These are phyloP conservation scores for Penicillium maclennaniae DNA, from an alignment of 495 filamentous ascomycete species.

Conservation along the genomic window DNA sequence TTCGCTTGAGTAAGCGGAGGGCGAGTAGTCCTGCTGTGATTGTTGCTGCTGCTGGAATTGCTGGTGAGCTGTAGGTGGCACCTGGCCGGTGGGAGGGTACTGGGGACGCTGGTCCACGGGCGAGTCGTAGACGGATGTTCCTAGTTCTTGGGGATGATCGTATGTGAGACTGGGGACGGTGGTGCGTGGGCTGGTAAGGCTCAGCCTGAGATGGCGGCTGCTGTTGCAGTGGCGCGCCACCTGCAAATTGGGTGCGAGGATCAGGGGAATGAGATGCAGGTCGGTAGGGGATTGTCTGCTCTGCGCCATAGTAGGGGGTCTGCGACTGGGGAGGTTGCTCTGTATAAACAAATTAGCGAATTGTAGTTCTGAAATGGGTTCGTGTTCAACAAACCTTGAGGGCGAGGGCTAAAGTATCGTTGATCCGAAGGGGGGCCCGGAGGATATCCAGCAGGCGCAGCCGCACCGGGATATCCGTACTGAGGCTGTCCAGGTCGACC, in stretches of 20 bases:
- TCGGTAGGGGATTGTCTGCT: constrained; percentile 36
- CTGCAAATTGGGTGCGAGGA: constrained; percentile 39
- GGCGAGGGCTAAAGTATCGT: constrained; percentile 64
- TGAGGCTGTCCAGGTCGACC: constrained; percentile 58
- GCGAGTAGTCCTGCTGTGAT: constrained; percentile 48
- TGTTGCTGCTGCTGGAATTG: constrained; percentile 38
- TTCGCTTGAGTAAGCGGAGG: constrained; percentile 57
- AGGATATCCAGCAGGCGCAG: constrained; percentile 46
- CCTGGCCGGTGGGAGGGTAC: constrained; percentile 40
- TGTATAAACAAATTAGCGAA: constrained; percentile 6
- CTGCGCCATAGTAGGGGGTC: constrained; percentile 33
- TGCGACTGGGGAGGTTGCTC: constrained; percentile 31
- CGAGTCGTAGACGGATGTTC: constrained; percentile 79
- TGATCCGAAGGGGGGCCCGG: constrained; percentile 54
- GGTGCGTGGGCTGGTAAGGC: constrained; percentile 40
- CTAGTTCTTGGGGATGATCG: constrained; percentile 76
- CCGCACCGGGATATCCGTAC: constrained; percentile 58
- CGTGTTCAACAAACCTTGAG: constrained; percentile 40
- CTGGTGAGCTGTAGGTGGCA: constrained; percentile 36
- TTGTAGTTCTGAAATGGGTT: background rate
- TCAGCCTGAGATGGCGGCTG: constrained; percentile 40
- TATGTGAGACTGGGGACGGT: constrained; percentile 69
- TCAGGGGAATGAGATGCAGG: constrained; percentile 43
- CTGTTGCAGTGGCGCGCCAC: constrained; percentile 25
- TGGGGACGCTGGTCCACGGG: constrained; percentile 58